Base-by-base conservation (phyloP, 2,329 filamentous ascomycete species). In the Pestalotiopsis sp. region DNA sequence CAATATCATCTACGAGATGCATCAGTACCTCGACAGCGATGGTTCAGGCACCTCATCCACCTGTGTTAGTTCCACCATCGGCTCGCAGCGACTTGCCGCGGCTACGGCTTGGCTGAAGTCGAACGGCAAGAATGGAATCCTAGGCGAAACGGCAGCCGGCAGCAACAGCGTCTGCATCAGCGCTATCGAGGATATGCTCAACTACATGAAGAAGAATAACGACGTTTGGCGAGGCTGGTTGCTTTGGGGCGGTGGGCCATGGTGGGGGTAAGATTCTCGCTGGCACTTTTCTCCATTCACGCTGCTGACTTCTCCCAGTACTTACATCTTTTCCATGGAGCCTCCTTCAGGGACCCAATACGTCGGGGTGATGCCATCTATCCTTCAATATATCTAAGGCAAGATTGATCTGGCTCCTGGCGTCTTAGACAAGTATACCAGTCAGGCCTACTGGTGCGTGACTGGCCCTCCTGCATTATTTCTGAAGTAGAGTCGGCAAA, bases 211-310 rank as follows among this genome's bases (percentile, higher is more conserved):
- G 64, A 83, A 84, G 67, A 90, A 89, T 77, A 79, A 78, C 62
- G 87, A 89, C 68, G 87, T 89, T 61, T 90, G 88, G 87, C 80
- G 81, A 36, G 87, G 87, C 13, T 86, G 83, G 70, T 73, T 87
- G 40, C 89, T 86, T 85, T 90, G 87, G 87, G 80, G 82, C 27
- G 86, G 83, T 49, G 88, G 88, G 0, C 87, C 87, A 20, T 89
- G 87, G 87, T 90, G 88, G 88, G 83, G 77, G 31, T 36, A 36
- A 9, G 7, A 36, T 7, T 36, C 31, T 36, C 49, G 31, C 7
- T 36, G 31, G 31, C 31, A 2, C 31, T 36, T 36, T 36, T 36
- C 31, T 36, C 31, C 31, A 36, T 36, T 36, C 31, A 36, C 31
- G 31, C 6, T 36, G 31, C 31, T 36, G 31, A 36, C 31, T 36